Percentiles rank a stretch among this genome's conserved stretches.
Conservation (phyloP, 1,284 basidiomycete genomes). For the Trichosporon asahii region DNA sequence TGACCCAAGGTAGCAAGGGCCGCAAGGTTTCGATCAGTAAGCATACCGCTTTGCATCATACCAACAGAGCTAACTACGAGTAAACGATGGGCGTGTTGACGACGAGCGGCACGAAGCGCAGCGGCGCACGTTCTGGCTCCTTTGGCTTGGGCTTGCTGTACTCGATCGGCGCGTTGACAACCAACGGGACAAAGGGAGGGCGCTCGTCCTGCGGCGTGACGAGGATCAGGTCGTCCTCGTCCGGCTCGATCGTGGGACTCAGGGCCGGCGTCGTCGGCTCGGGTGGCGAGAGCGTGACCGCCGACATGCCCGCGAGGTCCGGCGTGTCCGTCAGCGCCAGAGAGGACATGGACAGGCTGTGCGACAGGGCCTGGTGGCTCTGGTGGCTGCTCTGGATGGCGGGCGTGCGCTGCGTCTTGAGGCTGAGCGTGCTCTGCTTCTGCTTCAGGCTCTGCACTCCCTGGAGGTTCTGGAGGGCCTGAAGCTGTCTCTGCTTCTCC, state of each 20-base stretch:
- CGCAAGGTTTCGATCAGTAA: neutral
- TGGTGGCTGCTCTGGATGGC: neutral
- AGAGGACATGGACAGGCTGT: neutral
- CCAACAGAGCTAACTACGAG: neutral
- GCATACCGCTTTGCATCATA: neutral
- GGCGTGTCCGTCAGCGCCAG: neutral
- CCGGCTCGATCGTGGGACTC: neutral
- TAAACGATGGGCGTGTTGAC: constrained; percentile 3
- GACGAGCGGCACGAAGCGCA: neutral
- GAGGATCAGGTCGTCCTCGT: neutral
- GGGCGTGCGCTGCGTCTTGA: no score
- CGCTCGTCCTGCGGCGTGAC: neutral
- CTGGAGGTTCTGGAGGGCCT: no score
- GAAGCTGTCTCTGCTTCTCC: neutral
- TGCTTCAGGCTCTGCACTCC: no score
- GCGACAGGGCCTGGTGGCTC: neutral
- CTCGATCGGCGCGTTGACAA: neutral
- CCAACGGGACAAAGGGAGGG: neutral
- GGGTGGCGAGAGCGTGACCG: neutral
- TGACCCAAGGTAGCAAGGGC: no score
- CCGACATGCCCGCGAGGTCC: neutral
- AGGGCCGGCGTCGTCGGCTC: neutral
- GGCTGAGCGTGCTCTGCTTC: no score
- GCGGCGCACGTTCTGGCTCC: neutral
- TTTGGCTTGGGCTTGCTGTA: neutral